These are phyloP conservation scores for Erigeron philadelphicus DNA, from an alignment of 140 eudicot genomes.

Conservation along the genomic window DNA sequence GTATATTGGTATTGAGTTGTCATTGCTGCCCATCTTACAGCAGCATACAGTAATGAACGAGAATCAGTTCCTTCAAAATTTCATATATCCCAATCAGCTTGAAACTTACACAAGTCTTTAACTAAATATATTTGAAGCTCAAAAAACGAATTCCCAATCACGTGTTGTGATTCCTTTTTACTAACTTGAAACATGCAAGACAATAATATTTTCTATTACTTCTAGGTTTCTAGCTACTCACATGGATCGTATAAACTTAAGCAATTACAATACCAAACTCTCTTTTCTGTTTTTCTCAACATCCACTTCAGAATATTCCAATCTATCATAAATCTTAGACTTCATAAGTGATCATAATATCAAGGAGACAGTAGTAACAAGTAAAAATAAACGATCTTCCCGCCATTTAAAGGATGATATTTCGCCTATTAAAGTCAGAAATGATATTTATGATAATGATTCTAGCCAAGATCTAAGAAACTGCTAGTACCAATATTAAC, in stretches of 20 bases:
- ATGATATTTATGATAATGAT: no score
- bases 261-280: neutral
- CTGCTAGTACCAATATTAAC: neutral
- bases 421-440: no score
- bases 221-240: neutral
- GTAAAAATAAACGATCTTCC: no score
- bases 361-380: no score
- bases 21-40: constrained; percentile 42
- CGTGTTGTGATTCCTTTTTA: neutral
- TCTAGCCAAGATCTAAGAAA: no score
- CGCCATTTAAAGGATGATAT: no score
- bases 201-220: neutral
- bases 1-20: constrained; percentile 32
- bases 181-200: neutral
- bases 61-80: constrained; percentile 45
- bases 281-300: neutral
- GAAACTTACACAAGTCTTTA: no score
- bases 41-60: constrained; percentile 36
- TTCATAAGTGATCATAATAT: no score
- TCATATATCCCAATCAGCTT: constrained; percentile 16
- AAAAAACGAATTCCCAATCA: no score
- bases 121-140: no score
- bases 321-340: neutral
- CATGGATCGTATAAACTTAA: neutral
- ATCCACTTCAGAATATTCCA: neutral